Base-by-base conservation (phyloP, 1,284 basidiomycete genomes). In the Malassezia obtusa region DNA sequence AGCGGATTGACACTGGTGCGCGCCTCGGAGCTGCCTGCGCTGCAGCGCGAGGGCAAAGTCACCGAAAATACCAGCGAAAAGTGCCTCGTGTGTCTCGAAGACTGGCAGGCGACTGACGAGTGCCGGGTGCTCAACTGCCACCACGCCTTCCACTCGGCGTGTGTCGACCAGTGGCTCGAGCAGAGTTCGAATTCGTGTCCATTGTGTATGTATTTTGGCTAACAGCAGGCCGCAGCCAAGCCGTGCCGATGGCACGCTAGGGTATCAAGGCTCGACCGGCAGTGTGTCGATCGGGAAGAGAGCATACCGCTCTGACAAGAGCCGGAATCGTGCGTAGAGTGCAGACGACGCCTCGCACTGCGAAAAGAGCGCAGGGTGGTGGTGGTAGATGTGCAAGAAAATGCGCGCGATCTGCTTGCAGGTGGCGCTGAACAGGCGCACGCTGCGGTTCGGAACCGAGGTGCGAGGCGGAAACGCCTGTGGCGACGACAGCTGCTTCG, bases 301-400 rank as follows among this genome's bases (percentile, higher is more conserved):
- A 56, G 86, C 83, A 76, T 87, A 94, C 65, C 82, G 82, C 55
- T 82, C 79, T 10, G 85, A 85, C 52, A 96, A 81, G 3, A 83
- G 83, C 48, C 87, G 80, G 78, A 96, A 96, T 59, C 91, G 84
- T 26, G 85, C 84, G 68, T 95, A 95, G 1, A 96, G 79, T 0
- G 85, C 86, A 5, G 86, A 89, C 74, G 95, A 89, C 2, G 84
- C 86, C 75, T 92, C 89, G 38, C 86, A 86, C 65, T 86, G 84
- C 63, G 88, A 84, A 66, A 91, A 95, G 0, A 84, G 82, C 67
- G 92, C 90, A 52, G 86, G 84, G 75, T 96, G 75, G 44, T 76
- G 74, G 37, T 62, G 68, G 77, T 88, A 92, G 1, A 90, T 89
- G 75, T 98, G 92, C 0, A 87, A 87, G 72, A 98, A 96, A 65